These are phyloP conservation scores for Scutellaria galericulata DNA, from an alignment of 257 asterid species.

Conservation along the genomic window DNA sequence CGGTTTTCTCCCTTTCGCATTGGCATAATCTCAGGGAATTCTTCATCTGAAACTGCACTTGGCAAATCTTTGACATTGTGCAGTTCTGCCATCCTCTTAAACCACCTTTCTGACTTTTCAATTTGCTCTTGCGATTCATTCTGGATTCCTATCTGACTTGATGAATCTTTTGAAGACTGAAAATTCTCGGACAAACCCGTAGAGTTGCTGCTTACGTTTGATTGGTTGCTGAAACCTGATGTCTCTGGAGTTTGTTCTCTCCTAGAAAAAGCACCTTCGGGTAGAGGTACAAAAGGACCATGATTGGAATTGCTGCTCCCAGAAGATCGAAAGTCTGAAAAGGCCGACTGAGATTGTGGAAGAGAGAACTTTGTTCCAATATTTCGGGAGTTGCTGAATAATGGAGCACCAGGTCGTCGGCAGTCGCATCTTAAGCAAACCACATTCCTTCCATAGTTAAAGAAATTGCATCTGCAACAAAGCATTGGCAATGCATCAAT, in stretches of 20 bases:
- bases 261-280: slow-evolving; percentile 44
- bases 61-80: slow-evolving; percentile 72
- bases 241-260: slow-evolving; percentile 38
- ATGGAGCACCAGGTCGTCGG: slow-evolving; percentile 60
- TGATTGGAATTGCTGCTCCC: slow-evolving; percentile 36
- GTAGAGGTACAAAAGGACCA: slow-evolving; percentile 47
- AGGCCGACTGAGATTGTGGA: slow-evolving; percentile 32
- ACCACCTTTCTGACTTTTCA: slow-evolving; percentile 73
- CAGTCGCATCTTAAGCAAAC: slow-evolving; percentile 87
- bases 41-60: slow-evolving; percentile 70
- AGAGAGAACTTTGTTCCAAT: slow-evolving; percentile 34
- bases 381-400: slow-evolving; percentile 41
- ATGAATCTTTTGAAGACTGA: slow-evolving; percentile 37
- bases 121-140: slow-evolving; percentile 51
- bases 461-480: slow-evolving; percentile 74
- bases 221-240: slow-evolving; percentile 36
- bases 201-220: slow-evolving; percentile 34
- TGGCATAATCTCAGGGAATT: slow-evolving; percentile 86
- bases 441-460: slow-evolving; percentile 72
- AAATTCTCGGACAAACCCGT: slow-evolving; percentile 33
- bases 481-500: slow-evolving; percentile 16
- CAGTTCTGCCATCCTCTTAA: slow-evolving; percentile 67
- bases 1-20: slow-evolving; percentile 80
- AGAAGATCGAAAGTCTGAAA: slow-evolving; percentile 32
- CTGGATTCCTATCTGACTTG: slow-evolving; percentile 34